Evolutionary conservation across 495 filamentous ascomycete species (phyloP).

Genomic region (Penicillium ochrochloron): DNA sequence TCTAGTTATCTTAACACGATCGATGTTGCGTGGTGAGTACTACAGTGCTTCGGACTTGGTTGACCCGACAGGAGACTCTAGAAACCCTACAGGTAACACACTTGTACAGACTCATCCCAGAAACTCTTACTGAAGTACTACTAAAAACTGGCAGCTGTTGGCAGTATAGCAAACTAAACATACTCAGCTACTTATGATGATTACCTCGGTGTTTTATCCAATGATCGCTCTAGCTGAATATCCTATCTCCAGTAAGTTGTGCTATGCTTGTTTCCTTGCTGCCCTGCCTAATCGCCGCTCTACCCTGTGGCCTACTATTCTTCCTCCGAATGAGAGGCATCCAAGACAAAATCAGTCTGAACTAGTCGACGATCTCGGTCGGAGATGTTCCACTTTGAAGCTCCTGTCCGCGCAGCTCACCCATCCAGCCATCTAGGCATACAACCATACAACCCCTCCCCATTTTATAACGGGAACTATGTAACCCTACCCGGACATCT

Average conservation of each 20-base stretch:
- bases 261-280: not conserved
- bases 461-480: constrained; percentile 29
- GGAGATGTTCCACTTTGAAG: constrained; percentile 25
- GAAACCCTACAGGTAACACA: not conserved
- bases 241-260: not conserved
- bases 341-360: not conserved
- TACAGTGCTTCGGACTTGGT: not conserved
- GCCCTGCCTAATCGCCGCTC: constrained; percentile 3
- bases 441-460: constrained; percentile 18
- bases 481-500: constrained; percentile 34
- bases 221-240: not conserved
- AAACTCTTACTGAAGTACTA: too few species aligned
- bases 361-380: constrained; percentile 21
- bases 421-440: too few species aligned
- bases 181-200: not conserved
- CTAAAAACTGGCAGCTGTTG: not conserved
- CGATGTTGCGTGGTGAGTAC: not conserved
- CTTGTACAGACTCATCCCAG: too few species aligned
- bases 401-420: constrained; percentile 2
- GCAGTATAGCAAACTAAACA: not conserved
- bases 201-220: not conserved
- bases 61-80: not conserved
- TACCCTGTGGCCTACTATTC: not conserved
- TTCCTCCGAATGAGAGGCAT: not conserved
- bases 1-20: not conserved